Percentiles rank a stretch among this genome's conserved stretches.
Evolutionary conservation across 495 filamentous ascomycete species (phyloP).

Genomic region (Aspergillus nanangensis): DNA sequence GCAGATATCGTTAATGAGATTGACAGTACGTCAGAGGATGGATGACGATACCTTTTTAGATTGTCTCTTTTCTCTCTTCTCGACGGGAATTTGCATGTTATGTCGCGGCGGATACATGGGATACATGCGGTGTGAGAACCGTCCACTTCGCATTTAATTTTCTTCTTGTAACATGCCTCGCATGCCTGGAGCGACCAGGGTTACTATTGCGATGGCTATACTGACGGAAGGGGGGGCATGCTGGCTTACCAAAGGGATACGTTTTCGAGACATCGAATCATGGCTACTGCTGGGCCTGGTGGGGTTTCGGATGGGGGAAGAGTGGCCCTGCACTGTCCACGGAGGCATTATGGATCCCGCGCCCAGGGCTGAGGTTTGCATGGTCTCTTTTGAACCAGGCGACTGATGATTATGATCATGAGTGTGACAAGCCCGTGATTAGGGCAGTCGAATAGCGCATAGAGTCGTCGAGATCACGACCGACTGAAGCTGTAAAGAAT

Average conservation of each 20-base stretch:
- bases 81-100: slow-evolving; percentile 83
- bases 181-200: slow-evolving; percentile 59
- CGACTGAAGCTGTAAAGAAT: too few species aligned
- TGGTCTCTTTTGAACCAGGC: slow-evolving; percentile 6
- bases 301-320: slow-evolving; percentile 2
- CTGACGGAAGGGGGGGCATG: neutral
- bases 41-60: slow-evolving; percentile 67
- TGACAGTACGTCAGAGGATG: neutral
- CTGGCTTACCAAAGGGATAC: slow-evolving; percentile 25
- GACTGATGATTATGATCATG: too few species aligned
- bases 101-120: slow-evolving; percentile 92
- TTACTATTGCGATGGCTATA: slow-evolving; percentile 14
- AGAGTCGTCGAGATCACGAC: too few species aligned
- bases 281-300: slow-evolving; percentile 6
- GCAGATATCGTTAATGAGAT: slow-evolving; percentile 2
- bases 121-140: slow-evolving; percentile 64
- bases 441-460: too few species aligned
- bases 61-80: slow-evolving; percentile 87
- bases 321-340: slow-evolving; percentile 3
- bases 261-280: slow-evolving; percentile 11
- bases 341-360: slow-evolving; percentile 5
- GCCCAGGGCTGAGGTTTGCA: slow-evolving; percentile 10
- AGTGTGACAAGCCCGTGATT: too few species aligned
- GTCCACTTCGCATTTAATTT: slow-evolving; percentile 95
- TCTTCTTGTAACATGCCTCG: slow-evolving; percentile 95